A percentile compares a stretch with the other conserved stretches of the same genome.
These are phyloP conservation scores for Candida sanyiensis DNA, from an alignment of 805 yeast species.

Conservation along the genomic window DNA sequence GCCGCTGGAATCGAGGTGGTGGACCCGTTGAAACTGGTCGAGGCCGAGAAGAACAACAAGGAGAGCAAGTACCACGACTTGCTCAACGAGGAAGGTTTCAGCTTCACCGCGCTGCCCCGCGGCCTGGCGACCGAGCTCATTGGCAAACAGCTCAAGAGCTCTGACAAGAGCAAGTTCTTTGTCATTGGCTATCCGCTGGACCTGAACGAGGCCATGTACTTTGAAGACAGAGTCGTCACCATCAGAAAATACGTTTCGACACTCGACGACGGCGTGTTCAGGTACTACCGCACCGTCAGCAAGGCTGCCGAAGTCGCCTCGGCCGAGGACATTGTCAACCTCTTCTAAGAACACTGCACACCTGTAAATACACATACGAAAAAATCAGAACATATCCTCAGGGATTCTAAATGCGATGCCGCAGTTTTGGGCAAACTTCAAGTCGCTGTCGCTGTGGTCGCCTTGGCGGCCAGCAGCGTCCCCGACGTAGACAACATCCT, in stretches of 20 bases:
- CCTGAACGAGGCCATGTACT: conserved; percentile 62
- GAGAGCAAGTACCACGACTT: conserved; percentile 46
- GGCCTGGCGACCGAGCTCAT: conserved; percentile 32
- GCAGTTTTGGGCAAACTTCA: conserved; percentile 54
- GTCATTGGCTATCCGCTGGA: conserved; percentile 55
- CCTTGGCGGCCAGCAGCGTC: conserved; percentile 87
- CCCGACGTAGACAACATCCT: conserved; percentile 68
- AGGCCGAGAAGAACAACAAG: conserved; percentile 38
- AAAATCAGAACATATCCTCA: conserved; percentile 50
- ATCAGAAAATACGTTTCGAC: conserved; percentile 34
- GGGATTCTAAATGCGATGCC: conserved; percentile 60
- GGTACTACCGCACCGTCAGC: conserved; percentile 62
- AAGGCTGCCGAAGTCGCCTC: conserved; percentile 33
- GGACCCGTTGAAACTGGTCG: conserved; percentile 46
- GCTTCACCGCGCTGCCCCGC: conserved; percentile 27
- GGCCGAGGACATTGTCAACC: conserved; percentile 4
- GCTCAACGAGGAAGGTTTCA: conserved; percentile 33
- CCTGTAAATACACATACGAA: conserved; percentile 4
- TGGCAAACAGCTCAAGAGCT: conserved; percentile 26
- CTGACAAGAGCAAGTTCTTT: conserved; percentile 33
- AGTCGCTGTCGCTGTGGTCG: conserved; percentile 82
- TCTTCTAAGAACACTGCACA: conserved; percentile 1
- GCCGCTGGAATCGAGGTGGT: conserved; percentile 31
- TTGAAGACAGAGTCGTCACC: conserved; percentile 63
- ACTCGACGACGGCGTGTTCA: conserved; percentile 40